Conservation (phyloP, 306 rosid species). For the Citrullus mucosospermus region DNA sequence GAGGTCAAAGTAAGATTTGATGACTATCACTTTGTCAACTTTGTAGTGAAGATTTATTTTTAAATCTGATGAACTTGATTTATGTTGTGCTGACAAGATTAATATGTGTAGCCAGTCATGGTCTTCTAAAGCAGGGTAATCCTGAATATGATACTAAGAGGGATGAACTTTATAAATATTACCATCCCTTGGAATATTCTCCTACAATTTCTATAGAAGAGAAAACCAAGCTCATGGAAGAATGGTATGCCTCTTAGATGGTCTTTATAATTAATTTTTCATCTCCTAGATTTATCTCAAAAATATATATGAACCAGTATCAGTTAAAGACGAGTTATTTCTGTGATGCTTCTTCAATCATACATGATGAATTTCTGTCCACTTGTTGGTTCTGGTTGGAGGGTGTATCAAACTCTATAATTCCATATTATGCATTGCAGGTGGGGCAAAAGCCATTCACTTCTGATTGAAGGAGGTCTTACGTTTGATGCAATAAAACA, state of each 20-base stretch:
- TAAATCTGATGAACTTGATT: neutral
- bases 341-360: neutral
- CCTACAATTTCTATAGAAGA: slow-evolving; percentile 56
- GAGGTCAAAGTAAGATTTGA: slow-evolving; percentile 58
- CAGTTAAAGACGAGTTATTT: neutral
- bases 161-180: slow-evolving; percentile 49
- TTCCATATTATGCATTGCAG: slow-evolving; percentile 28
- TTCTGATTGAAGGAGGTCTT: slow-evolving; percentile 85
- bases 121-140: slow-evolving; percentile 72
- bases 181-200: slow-evolving; percentile 82
- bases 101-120: slow-evolving; percentile 55
- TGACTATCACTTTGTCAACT: neutral
- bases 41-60: neutral
- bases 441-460: slow-evolving; percentile 83
- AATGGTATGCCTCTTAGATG: slow-evolving; percentile 37
- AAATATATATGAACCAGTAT: neutral
- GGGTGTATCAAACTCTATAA: neutral
- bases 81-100: slow-evolving; percentile 12
- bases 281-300: neutral
- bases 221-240: slow-evolving; percentile 90
- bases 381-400: neutral
- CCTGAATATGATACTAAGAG: slow-evolving; percentile 63
- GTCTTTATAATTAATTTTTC: neutral
- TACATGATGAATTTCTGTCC: neutral
- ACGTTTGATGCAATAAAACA: slow-evolving; percentile 55